Evolutionary conservation across 2,329 filamentous ascomycete species (phyloP).

Genomic region (Zymoseptoria pseudotritici): DNA sequence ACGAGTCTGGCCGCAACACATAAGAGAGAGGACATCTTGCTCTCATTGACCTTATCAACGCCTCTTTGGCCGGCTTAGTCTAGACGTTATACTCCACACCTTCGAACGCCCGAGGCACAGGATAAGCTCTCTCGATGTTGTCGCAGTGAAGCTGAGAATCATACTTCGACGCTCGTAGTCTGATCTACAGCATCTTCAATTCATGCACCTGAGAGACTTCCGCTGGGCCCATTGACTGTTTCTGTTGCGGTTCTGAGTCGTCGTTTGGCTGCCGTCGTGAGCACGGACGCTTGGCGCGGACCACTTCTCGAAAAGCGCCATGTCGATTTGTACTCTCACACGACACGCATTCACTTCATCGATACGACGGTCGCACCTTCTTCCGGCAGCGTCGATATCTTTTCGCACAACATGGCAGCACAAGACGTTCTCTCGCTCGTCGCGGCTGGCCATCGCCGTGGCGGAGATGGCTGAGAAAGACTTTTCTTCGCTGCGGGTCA

Average conservation of each 20-base stretch:
- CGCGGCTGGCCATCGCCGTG: constrained; percentile 33
- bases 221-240: not conserved
- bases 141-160: not conserved
- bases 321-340: not conserved
- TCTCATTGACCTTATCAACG: not conserved
- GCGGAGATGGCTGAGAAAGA: constrained; percentile 46
- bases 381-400: not conserved
- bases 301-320: not conserved
- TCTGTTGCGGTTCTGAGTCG: not conserved
- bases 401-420: constrained; percentile 8
- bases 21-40: not conserved
- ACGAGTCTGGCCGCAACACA: not conserved
- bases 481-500: constrained; percentile 48
- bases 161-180: not conserved
- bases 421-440: constrained; percentile 26
- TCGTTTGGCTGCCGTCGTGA: not conserved
- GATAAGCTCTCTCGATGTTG: not conserved
- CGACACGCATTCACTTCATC: not conserved
- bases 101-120: not conserved
- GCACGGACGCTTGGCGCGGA: not conserved
- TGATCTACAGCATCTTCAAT: not conserved
- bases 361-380: not conserved
- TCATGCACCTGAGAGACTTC: not conserved
- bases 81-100: not conserved
- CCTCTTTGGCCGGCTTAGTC: not conserved